Percentiles rank a stretch among this genome's conserved stretches.
These are phyloP conservation scores for Schizophyllum amplum DNA, from an alignment of 1,284 basidiomycete species.

Conservation along the genomic window DNA sequence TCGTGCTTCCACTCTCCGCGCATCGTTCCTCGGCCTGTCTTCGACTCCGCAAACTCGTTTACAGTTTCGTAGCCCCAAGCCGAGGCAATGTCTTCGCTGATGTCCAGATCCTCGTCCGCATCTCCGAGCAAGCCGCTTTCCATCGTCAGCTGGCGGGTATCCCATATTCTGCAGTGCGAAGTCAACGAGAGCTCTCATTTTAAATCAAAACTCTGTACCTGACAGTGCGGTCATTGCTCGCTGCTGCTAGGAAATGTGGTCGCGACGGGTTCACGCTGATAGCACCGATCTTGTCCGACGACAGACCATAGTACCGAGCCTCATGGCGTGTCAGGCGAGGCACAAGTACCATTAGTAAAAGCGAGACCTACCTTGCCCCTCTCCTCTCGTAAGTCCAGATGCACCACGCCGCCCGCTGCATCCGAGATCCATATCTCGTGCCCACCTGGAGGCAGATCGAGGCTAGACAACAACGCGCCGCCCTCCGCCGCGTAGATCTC, in stretches of 20 bases:
- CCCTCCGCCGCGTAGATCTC: conserved; percentile 60
- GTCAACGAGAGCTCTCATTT: background rate
- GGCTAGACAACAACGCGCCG: conserved; percentile 45
- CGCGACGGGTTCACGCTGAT: conserved; percentile 67
- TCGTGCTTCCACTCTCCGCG: conserved; percentile 60
- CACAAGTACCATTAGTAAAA: no score
- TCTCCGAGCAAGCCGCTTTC: conserved; percentile 28
- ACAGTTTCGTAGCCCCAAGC: conserved; percentile 34
- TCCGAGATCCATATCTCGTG: conserved; percentile 79
- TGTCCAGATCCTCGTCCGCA: conserved; percentile 2
- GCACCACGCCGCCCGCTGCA: conserved; percentile 54
- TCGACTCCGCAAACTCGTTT: conserved; percentile 38
- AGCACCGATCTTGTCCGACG: conserved; percentile 65
- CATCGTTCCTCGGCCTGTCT: conserved; percentile 41
- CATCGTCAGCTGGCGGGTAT: conserved; percentile 51
- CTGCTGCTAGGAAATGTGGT: conserved; percentile 60
- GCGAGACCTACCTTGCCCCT: conserved; percentile 22
- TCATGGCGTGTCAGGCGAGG: no score
- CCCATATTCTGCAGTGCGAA: conserved; percentile 57
- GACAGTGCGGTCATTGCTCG: conserved; percentile 61
- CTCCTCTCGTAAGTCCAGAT: conserved; percentile 62
- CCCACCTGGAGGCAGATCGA: conserved; percentile 59
- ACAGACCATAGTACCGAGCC: conserved; percentile 53
- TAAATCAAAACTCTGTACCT: conserved; percentile 36
- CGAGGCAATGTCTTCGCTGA: background rate